Conservation (phyloP, 768 basidiomycete genomes). For the Lentinula detonsa region DNA sequence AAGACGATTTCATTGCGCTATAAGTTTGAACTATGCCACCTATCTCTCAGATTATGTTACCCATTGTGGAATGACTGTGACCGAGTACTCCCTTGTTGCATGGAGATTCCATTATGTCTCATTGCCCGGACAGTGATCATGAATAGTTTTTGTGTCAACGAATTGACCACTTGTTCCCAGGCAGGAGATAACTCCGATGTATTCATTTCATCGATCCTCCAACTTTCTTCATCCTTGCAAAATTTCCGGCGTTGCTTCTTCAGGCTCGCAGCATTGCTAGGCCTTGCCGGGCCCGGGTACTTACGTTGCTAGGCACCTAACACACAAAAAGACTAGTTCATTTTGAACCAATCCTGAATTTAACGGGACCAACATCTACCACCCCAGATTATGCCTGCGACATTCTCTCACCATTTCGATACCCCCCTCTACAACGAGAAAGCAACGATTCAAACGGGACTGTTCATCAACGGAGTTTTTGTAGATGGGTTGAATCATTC, state of each 20-base stretch:
- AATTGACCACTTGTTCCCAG: no score
- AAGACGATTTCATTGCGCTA: no score
- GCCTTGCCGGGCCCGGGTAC: neutral
- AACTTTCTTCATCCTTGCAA: neutral
- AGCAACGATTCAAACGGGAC: constrained; percentile 53
- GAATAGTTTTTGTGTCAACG: no score
- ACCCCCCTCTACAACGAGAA: constrained; percentile 51
- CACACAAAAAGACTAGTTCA: neutral
- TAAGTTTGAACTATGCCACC: no score
- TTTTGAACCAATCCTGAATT: neutral
- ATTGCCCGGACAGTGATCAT: no score
- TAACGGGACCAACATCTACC: neutral
- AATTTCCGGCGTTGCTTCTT: neutral
- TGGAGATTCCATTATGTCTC: no score
- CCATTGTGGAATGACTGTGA: no score
- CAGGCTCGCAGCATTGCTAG: neutral
- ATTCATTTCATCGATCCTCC: neutral
- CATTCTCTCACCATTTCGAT: constrained; percentile 27
- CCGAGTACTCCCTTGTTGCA: no score
- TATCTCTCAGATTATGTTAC: no score
- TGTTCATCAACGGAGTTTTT: constrained; percentile 72
- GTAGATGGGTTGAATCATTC: constrained; percentile 46
- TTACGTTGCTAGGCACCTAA: neutral
- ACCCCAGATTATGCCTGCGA: neutral
- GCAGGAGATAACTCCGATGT: neutral